Percentiles rank a stretch among this genome's conserved stretches.
Evolutionary conservation across 495 filamentous ascomycete species (phyloP).

Genomic region (Xylaria curta): DNA sequence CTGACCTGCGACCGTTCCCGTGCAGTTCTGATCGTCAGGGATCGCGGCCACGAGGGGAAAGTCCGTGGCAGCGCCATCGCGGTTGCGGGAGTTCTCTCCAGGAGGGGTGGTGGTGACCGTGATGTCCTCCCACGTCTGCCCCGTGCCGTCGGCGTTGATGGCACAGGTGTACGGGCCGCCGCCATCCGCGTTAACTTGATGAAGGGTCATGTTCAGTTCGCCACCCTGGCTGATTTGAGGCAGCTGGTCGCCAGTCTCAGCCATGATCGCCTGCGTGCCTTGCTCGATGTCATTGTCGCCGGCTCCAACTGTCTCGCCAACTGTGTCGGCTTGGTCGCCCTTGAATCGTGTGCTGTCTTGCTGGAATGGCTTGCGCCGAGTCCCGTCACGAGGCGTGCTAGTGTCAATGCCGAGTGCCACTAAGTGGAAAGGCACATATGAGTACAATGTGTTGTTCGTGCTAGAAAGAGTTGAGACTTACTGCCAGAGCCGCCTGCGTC

Average conservation of each 20-base stretch:
- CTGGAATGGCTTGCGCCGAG: constrained; percentile 58
- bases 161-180: constrained; percentile 55
- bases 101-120: constrained; percentile 46
- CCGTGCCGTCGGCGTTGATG: constrained; percentile 58
- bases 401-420: constrained; percentile 55
- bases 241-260: constrained; percentile 51
- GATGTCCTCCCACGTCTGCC: constrained; percentile 48
- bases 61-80: constrained; percentile 45
- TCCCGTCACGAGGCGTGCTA: constrained; percentile 59
- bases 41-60: constrained; percentile 54
- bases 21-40: constrained; percentile 55
- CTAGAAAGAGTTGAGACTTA: constrained; percentile 21
- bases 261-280: constrained; percentile 54
- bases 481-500: constrained; percentile 56
- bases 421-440: constrained; percentile 16
- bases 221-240: constrained; percentile 58
- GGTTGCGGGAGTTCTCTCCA: constrained; percentile 45
- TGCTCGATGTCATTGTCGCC: constrained; percentile 56
- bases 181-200: constrained; percentile 59
- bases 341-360: constrained; percentile 60
- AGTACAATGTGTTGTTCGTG: not conserved
- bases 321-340: constrained; percentile 47
- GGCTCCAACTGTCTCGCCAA: constrained; percentile 49
- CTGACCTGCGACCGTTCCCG: constrained; percentile 59
- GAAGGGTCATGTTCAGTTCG: constrained; percentile 57